Evolutionary conservation across 2,329 filamentous ascomycete species (phyloP), one percentile per base, ranked within the genome.

Genomic region (Trichoderma guizhouense): DNA sequence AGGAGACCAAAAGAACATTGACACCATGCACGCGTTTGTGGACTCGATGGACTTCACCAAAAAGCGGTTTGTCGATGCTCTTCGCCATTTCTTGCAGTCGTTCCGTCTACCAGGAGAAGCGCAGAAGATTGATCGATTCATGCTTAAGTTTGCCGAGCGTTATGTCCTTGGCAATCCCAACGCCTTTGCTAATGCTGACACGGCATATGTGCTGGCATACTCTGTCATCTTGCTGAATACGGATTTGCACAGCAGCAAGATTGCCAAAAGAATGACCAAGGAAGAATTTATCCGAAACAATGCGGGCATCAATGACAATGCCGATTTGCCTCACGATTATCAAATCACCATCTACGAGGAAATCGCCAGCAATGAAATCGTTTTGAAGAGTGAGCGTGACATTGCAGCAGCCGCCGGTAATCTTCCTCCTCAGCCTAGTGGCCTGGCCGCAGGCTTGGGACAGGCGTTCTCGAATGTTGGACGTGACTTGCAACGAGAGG

Each of bases 211-310:
- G 9, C 86, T 99, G 47, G 92, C 94, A 0, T 99, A 99, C 82
- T 98, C 95, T 0, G 96, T 98, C 70, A 98, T 99, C 77, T 86
- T 99, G 88, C 85, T 99, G 66, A 99, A 99, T 81, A 97, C 95
- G 1, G 96, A 99, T 84, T 89, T 95, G 76, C 96, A 99, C 83
- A 98, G 95, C 81, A 87, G 85, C 75, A 97, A 98, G 80, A 88
- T 99, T 77, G 86, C 85, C 2, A 90, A 89, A 76, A 91, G 94
- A 68, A 99, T 99, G 96, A 97, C 92, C 30, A 94, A 94, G 75
- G 93, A 97, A 74, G 97, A 99, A 76, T 99, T 99, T 79, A 97
- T 99, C 85, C 98, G 97, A 85, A 99, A 99, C 83, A 99, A 99
- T 81, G 87, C 96, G 32, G 96, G 96, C 72, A 99, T 99, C 85